Percentiles rank a stretch among this genome's conserved stretches.
Evolutionary conservation across 257 asterid genomes (phyloP).

Genomic region (Solanum megistacrolobum): DNA sequence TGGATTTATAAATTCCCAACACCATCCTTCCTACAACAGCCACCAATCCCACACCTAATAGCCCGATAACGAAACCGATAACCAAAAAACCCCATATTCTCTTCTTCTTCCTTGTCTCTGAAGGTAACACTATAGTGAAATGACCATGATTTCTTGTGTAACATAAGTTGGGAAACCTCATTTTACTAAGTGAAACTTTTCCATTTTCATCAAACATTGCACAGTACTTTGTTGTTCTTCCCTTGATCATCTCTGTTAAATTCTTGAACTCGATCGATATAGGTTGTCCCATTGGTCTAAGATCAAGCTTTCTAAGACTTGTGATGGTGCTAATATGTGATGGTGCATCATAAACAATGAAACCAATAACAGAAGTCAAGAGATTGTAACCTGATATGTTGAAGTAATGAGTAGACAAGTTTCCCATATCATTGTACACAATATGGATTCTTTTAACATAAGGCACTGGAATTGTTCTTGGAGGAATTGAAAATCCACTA

Average conservation of each 20-base stretch:
- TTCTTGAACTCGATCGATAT: constrained; percentile 32
- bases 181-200: constrained; percentile 27
- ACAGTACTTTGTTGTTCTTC: constrained; percentile 24
- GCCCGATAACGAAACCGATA: constrained; percentile 40
- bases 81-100: constrained; percentile 29
- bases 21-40: constrained; percentile 22
- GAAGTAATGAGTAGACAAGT: constrained; percentile 57
- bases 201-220: constrained; percentile 40
- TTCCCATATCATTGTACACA: constrained; percentile 62
- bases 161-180: constrained; percentile 28
- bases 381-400: constrained; percentile 46
- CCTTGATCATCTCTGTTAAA: not conserved
- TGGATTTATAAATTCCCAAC: constrained; percentile 19
- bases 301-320: constrained; percentile 30
- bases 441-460: constrained; percentile 49
- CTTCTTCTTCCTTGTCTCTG: constrained; percentile 14
- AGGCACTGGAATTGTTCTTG: constrained; percentile 52
- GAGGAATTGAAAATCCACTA: constrained; percentile 48
- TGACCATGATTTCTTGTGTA: constrained; percentile 45
- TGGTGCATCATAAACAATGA: constrained; percentile 37
- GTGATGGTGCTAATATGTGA: constrained; percentile 8
- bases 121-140: constrained; percentile 38
- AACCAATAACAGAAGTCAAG: constrained; percentile 55
- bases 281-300: constrained; percentile 44
- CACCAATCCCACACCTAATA: constrained; percentile 26